Conservation (phyloP, 768 basidiomycete genomes). For the Mycena rosella region DNA sequence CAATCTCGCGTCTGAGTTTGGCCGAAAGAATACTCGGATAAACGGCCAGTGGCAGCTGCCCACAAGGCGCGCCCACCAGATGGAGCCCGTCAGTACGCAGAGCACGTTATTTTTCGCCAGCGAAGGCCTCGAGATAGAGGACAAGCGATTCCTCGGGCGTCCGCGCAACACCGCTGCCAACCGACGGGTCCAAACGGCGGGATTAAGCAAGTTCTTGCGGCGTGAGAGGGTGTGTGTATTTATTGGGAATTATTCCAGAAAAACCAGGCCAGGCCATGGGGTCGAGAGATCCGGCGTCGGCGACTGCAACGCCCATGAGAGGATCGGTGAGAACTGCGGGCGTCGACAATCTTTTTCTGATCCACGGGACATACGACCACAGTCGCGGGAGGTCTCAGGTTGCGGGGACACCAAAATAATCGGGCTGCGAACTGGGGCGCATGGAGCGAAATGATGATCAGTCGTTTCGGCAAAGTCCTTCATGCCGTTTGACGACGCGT, state of each 20-base stretch:
- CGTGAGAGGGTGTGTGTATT: conserved; percentile 10
- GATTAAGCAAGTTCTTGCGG: neutral
- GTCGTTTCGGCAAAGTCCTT: conserved; percentile 3
- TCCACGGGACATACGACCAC: too few species aligned
- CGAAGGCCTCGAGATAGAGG: too few species aligned
- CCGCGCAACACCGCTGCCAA: neutral
- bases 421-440: conserved; percentile 7
- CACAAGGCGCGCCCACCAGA: neutral
- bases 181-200: conserved; percentile 12
- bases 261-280: conserved; percentile 9
- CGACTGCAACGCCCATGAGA: neutral
- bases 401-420: conserved; percentile 20
- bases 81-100: neutral
- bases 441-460: conserved; percentile 6
- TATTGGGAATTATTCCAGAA: conserved; percentile 28
- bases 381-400: too few species aligned
- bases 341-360: conserved; percentile 25
- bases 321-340: neutral
- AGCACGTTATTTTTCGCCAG: too few species aligned
- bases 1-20: conserved; percentile 13
- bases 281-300: too few species aligned
- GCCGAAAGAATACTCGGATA: neutral
- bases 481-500: neutral
- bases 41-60: neutral
- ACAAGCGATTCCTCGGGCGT: neutral